Evolutionary conservation across 495 filamentous ascomycete genomes (phyloP), one percentile per base, ranked within the genome.

Genomic region (Penicillium dipodomyicola): DNA sequence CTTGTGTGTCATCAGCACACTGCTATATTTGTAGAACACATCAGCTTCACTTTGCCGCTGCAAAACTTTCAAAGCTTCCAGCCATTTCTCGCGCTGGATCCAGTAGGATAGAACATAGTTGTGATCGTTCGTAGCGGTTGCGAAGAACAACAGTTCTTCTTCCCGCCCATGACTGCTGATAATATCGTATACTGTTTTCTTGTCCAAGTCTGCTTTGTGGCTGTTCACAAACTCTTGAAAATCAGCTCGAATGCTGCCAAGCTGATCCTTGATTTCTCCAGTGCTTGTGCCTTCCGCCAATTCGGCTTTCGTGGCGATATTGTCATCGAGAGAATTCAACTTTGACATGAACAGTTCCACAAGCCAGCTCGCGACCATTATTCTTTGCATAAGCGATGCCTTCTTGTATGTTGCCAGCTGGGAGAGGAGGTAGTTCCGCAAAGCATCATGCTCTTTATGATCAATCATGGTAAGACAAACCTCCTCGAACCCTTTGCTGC

Each of bases 261-360:
- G 84, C 65, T 95, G 85, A 56, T 88, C 79, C 61, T 84, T 79
- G 17, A 89, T 87, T 51, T 94, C 85, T 25, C 80, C 81, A 0
- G 84, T 78, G 59, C 82, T 89, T 19, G 84, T 77, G 22, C 82
- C 84, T 58, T 89, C 88, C 4, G 85, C 83, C 37, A 96, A 73
- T 61, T 96, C 91, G 1, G 91, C 91, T 60, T 92, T 88, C 0
- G 95, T 96, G 35, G 91, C 87, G 49, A 97, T 90, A 14, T 90
- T 91, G 68, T 98, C 94, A 66, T 97, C 95, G 0, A 98, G 84
- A 4, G 87, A 87, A 64, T 97, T 97, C 30, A 97, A 79, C 72
- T 96, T 97, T 3, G 91, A 88, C 94, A 98, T 98, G 71, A 94
- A 97, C 7, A 96, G 79, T 62, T 98, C 94, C 17, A 96, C 79